phyloP scores from a whole-genome alignment of 495 filamentous ascomycete genomes.

The Viridothelium virens region DNA sequence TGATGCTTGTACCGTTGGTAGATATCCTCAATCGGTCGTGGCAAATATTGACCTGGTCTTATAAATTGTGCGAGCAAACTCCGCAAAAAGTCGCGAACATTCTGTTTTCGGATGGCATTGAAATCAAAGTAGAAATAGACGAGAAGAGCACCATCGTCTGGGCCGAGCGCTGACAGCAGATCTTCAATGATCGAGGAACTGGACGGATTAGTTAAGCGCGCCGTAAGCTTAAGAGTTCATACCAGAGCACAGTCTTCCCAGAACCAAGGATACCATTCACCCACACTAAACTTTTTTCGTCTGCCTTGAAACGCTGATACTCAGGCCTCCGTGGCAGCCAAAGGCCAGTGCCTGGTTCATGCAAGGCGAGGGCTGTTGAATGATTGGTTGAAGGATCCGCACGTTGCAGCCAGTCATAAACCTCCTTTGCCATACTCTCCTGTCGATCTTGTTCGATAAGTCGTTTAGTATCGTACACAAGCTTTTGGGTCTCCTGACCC shows the following conservation, averaged over 20 bases:
- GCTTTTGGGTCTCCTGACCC: not conserved
- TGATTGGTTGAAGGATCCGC: not conserved
- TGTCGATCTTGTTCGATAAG: not conserved
- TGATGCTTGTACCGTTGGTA: not conserved
- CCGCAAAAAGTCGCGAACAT: not conserved
- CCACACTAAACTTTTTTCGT: not conserved
- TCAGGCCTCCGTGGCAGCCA: not conserved
- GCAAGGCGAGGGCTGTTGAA: not conserved
- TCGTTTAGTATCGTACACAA: not conserved
- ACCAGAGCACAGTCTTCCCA: slow-evolving; percentile 6
- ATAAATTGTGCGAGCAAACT: not conserved
- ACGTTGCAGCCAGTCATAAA: not conserved
- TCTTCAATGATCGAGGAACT: slow-evolving; percentile 3
- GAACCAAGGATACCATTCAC: slow-evolving; percentile 4
- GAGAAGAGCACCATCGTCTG: not conserved
- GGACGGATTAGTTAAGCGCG: not conserved
- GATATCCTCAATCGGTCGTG: not conserved
- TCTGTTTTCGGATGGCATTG: not conserved
- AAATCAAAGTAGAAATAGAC: slow-evolving; percentile 9
- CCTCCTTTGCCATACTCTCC: not conserved
- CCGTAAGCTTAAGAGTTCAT: not conserved
- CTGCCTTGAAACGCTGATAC: not conserved
- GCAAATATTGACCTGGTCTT: not conserved
- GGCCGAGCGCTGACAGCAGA: not conserved
- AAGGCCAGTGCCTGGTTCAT: not conserved